These are phyloP conservation scores for Sporothrix protearum DNA, from an alignment of 2,329 filamentous ascomycete genomes.

Conservation along the genomic window DNA sequence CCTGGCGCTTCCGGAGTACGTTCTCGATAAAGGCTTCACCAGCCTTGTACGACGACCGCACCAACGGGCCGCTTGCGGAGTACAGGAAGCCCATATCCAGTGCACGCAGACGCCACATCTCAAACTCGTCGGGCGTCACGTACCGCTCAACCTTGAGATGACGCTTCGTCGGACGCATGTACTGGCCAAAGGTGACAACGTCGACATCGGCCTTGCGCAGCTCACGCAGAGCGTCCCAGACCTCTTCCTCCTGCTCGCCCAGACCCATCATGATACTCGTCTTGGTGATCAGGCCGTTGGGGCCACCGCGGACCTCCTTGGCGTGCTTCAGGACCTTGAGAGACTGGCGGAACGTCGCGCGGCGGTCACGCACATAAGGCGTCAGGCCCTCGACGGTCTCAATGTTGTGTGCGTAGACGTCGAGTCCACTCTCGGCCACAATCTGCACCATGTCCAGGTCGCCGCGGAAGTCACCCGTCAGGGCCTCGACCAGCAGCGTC, in stretches of 20 bases:
- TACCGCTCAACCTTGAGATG: conserved; percentile 98
- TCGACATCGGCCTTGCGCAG: conserved; percentile 79
- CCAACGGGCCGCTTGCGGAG: conserved; percentile 87
- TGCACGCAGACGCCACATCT: conserved; percentile 84
- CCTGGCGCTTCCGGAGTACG: conserved; percentile 77
- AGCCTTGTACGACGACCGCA: conserved; percentile 94
- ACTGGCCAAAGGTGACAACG: conserved; percentile 98
- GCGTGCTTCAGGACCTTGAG: conserved; percentile 74
- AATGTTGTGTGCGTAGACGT: conserved; percentile 96
- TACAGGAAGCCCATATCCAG: conserved; percentile 96
- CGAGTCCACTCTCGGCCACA: conserved; percentile 82
- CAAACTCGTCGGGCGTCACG: conserved; percentile 85
- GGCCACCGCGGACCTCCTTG: conserved; percentile 64
- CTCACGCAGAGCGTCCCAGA: conserved; percentile 74
- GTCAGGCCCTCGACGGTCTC: conserved; percentile 92
- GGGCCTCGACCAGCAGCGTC: conserved; percentile 72
- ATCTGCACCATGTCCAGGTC: conserved; percentile 81
- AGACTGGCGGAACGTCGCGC: conserved; percentile 85
- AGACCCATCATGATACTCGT: conserved; percentile 96
- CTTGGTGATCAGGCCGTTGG: conserved; percentile 79
- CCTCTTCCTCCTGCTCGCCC: conserved; percentile 83
- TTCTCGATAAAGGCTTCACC: conserved; percentile 99
- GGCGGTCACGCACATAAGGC: conserved; percentile 81
- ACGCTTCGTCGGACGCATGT: conserved; percentile 97
- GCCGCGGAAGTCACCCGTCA: conserved; percentile 84